A percentile compares a stretch with the other conserved stretches of the same genome.
Evolutionary conservation across 2,329 filamentous ascomycete species (phyloP).

Genomic region (Sporothrix variecibatus): DNA sequence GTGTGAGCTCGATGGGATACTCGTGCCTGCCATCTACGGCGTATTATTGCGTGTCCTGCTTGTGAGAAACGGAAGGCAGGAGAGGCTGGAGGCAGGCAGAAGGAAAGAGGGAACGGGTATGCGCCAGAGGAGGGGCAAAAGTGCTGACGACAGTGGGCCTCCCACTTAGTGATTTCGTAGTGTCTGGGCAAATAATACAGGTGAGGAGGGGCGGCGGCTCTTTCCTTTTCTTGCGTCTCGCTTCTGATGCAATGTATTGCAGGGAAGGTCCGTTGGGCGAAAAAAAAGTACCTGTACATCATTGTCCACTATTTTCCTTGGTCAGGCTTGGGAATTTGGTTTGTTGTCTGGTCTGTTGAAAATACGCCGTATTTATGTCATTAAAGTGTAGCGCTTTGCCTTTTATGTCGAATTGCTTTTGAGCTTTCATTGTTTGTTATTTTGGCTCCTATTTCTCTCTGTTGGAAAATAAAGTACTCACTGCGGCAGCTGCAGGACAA

Average conservation of each 20-base stretch:
- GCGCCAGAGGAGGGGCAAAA: constrained; percentile 23
- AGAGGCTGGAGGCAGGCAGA: neutral
- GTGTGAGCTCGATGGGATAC: too few relatives aligned
- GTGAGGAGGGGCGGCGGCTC: neutral
- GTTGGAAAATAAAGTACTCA: too few relatives aligned
- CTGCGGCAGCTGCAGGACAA: neutral
- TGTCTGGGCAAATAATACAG: neutral
- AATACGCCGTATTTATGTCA: constrained; percentile 13
- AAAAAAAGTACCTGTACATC: neutral
- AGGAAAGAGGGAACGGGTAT: neutral
- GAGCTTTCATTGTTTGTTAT: neutral
- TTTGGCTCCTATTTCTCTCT: neutral
- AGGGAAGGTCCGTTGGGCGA: neutral
- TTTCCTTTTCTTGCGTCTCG: neutral
- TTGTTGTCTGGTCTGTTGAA: neutral
- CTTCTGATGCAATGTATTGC: neutral
- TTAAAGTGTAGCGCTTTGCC: neutral
- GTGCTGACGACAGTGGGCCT: constrained; percentile 24
- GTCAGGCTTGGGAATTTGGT: neutral
- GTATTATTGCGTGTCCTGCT: neutral
- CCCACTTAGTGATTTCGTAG: neutral
- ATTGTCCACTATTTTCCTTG: neutral
- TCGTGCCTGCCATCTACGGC: neutral
- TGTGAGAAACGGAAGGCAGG: neutral
- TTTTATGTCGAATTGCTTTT: neutral